phyloP scores from a whole-genome alignment of 345 rosid genomes.

The Eucalyptus marginata region DNA sequence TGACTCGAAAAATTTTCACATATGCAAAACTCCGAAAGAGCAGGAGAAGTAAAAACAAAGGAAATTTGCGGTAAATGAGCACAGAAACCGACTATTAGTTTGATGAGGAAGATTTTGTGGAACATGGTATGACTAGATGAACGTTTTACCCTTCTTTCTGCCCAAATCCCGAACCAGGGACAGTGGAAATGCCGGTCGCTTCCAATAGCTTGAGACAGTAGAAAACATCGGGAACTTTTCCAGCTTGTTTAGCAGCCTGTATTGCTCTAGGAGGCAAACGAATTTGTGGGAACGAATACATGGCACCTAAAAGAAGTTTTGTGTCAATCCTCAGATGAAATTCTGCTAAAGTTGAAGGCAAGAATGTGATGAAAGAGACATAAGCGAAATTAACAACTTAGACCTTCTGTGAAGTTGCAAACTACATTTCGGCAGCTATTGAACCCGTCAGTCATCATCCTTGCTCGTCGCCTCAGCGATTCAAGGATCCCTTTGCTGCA shows the following conservation, averaged over 20 bases:
- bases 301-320: conserved; percentile 52
- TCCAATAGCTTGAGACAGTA: conserved; percentile 95
- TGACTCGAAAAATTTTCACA: background rate
- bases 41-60: background rate
- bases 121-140: background rate
- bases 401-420: conserved; percentile 98
- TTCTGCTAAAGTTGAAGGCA: background rate
- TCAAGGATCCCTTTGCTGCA: conserved; percentile 85
- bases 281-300: conserved; percentile 99
- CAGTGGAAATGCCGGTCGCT: conserved; percentile 98
- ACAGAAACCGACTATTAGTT: background rate
- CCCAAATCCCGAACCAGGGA: conserved; percentile 98
- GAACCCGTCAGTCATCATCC: conserved; percentile 95
- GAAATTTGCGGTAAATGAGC: background rate
- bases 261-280: conserved; percentile 71
- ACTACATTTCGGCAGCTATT: conserved; percentile 95
- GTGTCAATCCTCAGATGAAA: background rate
- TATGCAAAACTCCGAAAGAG: background rate
- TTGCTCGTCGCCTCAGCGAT: conserved; percentile 89
- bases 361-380: background rate
- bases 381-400: background rate
- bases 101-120: background rate
- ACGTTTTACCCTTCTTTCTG: conserved; percentile 84
- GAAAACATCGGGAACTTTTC: conserved; percentile 80
- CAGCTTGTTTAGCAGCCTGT: conserved; percentile 57